Conservation (phyloP, 768 basidiomycete species). For the Hydnomerulius pinastri region DNA sequence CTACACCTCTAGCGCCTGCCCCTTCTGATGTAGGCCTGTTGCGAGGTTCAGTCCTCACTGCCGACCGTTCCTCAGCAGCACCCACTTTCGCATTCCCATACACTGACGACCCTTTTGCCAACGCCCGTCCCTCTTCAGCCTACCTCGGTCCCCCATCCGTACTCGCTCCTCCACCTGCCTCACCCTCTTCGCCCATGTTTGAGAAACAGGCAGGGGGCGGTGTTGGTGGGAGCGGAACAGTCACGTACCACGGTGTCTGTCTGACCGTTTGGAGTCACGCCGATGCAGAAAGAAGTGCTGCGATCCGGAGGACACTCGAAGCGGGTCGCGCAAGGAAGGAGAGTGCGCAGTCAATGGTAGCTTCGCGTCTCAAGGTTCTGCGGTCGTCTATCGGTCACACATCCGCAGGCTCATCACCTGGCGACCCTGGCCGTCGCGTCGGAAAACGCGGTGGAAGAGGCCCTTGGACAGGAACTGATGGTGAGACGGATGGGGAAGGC, state of each 20-base stretch:
- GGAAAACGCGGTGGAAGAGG: conserved; percentile 63
- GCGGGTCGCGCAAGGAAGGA: conserved; percentile 78
- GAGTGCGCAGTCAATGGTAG: conserved; percentile 71
- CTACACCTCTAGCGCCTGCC: conserved; percentile 74
- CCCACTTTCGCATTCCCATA: conserved; percentile 73
- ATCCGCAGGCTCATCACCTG: conserved; percentile 41
- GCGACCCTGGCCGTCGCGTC: conserved; percentile 61
- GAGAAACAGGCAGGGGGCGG: conserved; percentile 33
- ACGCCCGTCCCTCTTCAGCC: conserved; percentile 72
- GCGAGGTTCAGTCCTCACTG: conserved; percentile 73
- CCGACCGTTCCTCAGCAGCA: conserved; percentile 65
- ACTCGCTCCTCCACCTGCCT: conserved; percentile 40
- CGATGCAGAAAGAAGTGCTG: conserved; percentile 81
- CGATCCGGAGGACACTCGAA: conserved; percentile 82
- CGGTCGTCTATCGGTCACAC: conserved; percentile 52
- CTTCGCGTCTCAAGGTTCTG: conserved; percentile 66
- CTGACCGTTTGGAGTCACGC: conserved; percentile 96
- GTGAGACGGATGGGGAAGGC: conserved; percentile 78
- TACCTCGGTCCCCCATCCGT: conserved; percentile 79
- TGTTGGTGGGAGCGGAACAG: conserved; percentile 38
- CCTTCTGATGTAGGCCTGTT: conserved; percentile 61
- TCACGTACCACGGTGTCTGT: conserved; percentile 89
- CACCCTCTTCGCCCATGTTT: conserved; percentile 29
- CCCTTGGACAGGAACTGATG: conserved; percentile 67
- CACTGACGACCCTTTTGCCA: conserved; percentile 67